Conservation (phyloP, 2,329 filamentous ascomycete genomes). For the Phyllosticta ampelicida region DNA sequence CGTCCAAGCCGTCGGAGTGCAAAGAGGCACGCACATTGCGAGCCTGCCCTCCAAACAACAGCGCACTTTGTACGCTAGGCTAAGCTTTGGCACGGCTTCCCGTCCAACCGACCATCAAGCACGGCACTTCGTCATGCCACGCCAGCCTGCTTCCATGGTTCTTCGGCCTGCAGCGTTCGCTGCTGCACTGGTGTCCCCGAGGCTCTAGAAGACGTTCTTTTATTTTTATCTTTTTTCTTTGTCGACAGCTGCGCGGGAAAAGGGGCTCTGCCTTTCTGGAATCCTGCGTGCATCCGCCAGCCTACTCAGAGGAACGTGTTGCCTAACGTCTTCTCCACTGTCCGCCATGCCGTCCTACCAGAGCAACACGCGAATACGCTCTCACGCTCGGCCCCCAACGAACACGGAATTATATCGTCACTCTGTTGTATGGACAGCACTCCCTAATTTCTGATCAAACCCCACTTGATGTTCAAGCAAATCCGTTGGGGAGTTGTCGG, state of each 20-base stretch:
- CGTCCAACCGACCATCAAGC: not conserved
- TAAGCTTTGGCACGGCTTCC: not conserved
- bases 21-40: not conserved
- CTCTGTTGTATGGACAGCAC: not conserved
- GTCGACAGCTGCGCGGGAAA: not conserved
- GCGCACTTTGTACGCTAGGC: not conserved
- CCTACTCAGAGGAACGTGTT: not conserved
- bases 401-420: not conserved
- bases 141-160: not conserved
- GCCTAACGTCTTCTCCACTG: not conserved
- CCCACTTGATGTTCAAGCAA: not conserved
- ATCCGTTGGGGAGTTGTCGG: not conserved
- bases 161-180: not conserved
- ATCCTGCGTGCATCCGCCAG: not conserved
- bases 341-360: not conserved
- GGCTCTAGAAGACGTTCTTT: not conserved
- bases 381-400: not conserved
- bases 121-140: not conserved
- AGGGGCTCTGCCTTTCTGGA: not conserved
- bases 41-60: not conserved
- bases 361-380: not conserved
- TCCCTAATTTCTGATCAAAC: not conserved
- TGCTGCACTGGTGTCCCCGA: not conserved
- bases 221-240: not conserved
- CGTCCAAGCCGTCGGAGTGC: no score